A percentile compares a stretch with the other conserved stretches of the same genome.
Conservation (phyloP, 2,329 filamentous ascomycete genomes). For the Paradendryphiella salina region DNA sequence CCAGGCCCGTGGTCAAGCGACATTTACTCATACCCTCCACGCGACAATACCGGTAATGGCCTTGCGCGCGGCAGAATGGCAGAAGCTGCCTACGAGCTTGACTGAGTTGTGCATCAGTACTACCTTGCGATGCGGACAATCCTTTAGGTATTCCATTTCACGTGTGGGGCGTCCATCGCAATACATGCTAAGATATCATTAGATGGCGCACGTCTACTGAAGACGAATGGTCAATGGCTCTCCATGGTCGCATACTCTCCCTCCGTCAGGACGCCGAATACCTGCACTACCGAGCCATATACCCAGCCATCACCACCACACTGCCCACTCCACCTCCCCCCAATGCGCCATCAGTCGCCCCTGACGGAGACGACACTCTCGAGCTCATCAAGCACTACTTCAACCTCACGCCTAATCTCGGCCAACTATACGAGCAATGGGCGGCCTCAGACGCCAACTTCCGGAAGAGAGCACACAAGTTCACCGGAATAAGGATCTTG, state of each 20-base stretch:
- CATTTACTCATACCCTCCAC: slow-evolving; percentile 5
- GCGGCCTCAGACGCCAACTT: slow-evolving; percentile 85
- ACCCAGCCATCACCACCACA: slow-evolving; percentile 43
- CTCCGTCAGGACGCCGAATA: slow-evolving; percentile 78
- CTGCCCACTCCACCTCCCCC: slow-evolving; percentile 48
- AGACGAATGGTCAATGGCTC: slow-evolving; percentile 86
- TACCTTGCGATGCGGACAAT: slow-evolving; percentile 90
- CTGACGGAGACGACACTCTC: slow-evolving; percentile 69
- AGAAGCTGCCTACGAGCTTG: slow-evolving; percentile 78
- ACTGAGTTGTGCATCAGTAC: slow-evolving; percentile 93
- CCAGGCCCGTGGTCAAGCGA: neutral
- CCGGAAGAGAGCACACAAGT: slow-evolving; percentile 79
- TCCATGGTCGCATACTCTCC: slow-evolving; percentile 82
- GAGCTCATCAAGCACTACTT: slow-evolving; percentile 81
- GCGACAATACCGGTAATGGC: slow-evolving; percentile 39
- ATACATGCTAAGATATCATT: slow-evolving; percentile 11
- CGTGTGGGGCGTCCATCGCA: neutral
- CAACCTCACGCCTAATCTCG: slow-evolving; percentile 77
- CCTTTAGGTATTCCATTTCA: slow-evolving; percentile 64
- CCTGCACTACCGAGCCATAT: slow-evolving; percentile 79
- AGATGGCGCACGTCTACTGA: slow-evolving; percentile 82
- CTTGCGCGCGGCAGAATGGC: slow-evolving; percentile 73
- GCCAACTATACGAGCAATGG: slow-evolving; percentile 82
- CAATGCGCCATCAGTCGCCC: slow-evolving; percentile 36
- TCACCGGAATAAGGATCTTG: slow-evolving; percentile 88